Conservation (phyloP, 768 basidiomycete genomes). For the Trametes meyenii region DNA sequence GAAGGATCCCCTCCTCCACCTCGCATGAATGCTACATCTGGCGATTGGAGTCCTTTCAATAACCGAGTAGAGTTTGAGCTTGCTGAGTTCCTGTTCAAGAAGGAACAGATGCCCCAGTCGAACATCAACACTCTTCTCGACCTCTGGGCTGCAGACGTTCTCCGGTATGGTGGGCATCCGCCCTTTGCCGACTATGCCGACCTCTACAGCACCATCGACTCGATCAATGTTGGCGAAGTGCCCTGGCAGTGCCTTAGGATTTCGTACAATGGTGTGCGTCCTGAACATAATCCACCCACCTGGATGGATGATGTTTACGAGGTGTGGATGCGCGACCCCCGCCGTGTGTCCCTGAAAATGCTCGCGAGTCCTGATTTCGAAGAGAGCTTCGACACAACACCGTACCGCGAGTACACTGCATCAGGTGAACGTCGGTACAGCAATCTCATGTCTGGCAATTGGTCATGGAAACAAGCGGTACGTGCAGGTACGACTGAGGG, state of each 20-base stretch:
- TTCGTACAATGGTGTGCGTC: constrained; percentile 20
- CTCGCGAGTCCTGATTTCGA: not conserved
- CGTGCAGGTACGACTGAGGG: no score
- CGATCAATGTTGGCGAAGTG: constrained; percentile 37
- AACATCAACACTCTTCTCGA: constrained; percentile 24
- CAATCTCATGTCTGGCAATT: not conserved
- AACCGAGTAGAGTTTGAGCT: constrained; percentile 30
- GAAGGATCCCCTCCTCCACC: no score
- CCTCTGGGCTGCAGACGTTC: constrained; percentile 11
- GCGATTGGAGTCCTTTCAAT: no score
- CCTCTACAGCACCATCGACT: constrained; percentile 31
- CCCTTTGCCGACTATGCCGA: constrained; percentile 17
- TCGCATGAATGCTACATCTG: no score
- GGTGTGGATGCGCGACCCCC: not conserved
- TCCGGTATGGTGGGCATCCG: not conserved
- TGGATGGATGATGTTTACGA: not conserved
- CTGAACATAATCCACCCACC: constrained; percentile 3
- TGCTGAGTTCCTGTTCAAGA: constrained; percentile 18
- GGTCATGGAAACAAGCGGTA: constrained; percentile 11
- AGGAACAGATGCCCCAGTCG: constrained; percentile 11
- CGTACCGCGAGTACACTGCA: not conserved
- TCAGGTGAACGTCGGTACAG: not conserved
- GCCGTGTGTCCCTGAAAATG: not conserved
- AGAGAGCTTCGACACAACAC: not conserved
- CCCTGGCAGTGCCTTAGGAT: constrained; percentile 42